These are phyloP conservation scores for Cicer cuneatum DNA, from an alignment of 306 rosid genomes.

Conservation along the genomic window DNA sequence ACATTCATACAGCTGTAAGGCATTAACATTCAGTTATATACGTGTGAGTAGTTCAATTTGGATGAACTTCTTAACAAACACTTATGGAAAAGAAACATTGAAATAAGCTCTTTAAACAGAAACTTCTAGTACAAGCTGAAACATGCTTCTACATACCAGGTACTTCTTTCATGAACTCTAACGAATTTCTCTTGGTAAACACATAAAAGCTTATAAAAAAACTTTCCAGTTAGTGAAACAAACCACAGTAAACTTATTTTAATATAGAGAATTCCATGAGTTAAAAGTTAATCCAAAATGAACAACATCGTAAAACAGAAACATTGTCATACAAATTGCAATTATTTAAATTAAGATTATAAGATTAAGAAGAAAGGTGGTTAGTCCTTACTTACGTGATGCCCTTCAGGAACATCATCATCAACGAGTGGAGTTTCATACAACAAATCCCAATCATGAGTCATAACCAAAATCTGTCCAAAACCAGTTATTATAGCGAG, in stretches of 20 bases:
- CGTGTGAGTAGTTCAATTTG: not conserved
- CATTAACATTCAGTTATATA: not conserved
- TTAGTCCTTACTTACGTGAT: constrained; percentile 85
- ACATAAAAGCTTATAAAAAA: not conserved
- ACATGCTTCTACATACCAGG: not conserved
- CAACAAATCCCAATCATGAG: constrained; percentile 92
- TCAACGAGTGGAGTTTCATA: constrained; percentile 67
- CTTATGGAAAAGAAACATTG: not conserved
- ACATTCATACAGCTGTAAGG: constrained; percentile 1
- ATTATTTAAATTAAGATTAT: not conserved
- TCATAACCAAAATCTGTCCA: constrained; percentile 79
- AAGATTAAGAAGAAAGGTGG: constrained; percentile 48
- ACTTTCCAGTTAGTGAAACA: not conserved
- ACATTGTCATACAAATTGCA: not conserved
- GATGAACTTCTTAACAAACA: constrained; percentile 2
- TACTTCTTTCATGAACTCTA: not conserved
- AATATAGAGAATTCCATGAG: not conserved
- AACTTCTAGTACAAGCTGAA: not conserved
- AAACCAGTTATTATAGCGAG: constrained; percentile 64
- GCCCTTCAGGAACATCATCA: constrained; percentile 44
- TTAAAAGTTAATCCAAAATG: not conserved
- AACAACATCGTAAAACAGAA: not conserved
- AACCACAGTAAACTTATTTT: not conserved
- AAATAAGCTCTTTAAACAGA: not conserved
- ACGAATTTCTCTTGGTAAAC: not conserved